Evolutionary conservation across 208 protist genomes (phyloP), one percentile per base, ranked within the genome.

Genomic region (Leishmania mexicana): DNA sequence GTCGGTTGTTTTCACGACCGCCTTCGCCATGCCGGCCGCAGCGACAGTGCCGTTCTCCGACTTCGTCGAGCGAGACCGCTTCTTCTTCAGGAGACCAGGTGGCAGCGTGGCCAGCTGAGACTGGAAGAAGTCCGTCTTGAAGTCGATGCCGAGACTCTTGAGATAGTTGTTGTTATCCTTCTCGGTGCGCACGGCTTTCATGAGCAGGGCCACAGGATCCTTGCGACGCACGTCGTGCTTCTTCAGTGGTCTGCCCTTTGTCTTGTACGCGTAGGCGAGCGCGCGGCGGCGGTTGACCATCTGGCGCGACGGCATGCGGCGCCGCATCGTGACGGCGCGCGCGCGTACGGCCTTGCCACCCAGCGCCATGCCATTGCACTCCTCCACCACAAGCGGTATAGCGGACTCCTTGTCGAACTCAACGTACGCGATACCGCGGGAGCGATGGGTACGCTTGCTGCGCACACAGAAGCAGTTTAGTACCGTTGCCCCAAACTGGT

Each of bases 391-490:
- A 10, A 88, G 53, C 0, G 88, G 88, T 42, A 97, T 89, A 49
- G 96, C 91, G 2, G 81, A 77, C n/a, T 90, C 85, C 71, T 79
- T 86, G 79, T 96, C 90, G 81, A 97, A 96, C 88, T 96, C 92
- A 42, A 97, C 93, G 84, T 97, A 97, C 57, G 94, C 94, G 70
- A 95, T 92, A 38, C 94, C 94, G 79, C 93, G 92, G 38, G 94
- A 97, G 78, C 92, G 93, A 78, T 96, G 93, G 17, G 93, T 94
- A 79, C 94, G 91, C 38, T 88, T 89, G 83, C 93, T 97, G 76
- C 94, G 94, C 60, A 97, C 94, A 54, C 93, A 96, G 88, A 96
- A 97, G 86, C 93, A 96, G 87, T 96, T 96, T 45, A 95, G 75
- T 75, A 97, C 94, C 21, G 82, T 88, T 31, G 92, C 92, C 15